Evolutionary conservation across 2,329 filamentous ascomycete genomes (phyloP), one percentile per base, ranked within the genome.

Genomic region (Exophiala xenobiotica): DNA sequence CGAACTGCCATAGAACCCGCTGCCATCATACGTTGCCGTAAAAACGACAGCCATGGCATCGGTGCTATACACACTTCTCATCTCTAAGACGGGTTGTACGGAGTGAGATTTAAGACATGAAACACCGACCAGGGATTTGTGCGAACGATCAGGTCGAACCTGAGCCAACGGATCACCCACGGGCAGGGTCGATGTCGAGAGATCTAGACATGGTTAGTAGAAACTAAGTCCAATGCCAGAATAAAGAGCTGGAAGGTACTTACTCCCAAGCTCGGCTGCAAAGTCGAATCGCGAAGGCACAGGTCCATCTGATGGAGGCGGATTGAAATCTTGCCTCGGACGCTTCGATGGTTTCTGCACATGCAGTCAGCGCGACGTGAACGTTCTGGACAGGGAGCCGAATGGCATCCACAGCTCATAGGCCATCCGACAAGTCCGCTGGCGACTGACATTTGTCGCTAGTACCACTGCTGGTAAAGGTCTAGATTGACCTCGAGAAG

Each of bases 1-100:
- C 4, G 42, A 45, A 31, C 24, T 31, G n/a, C 42, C 42, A 31
- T 45, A 45, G 22, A 45, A 19, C 7, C 37, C 42, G n/a, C 22
- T 29, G 26, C 16, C 24, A 18, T 45, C 24, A 8, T 31, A 19
- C 9, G 3, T 12, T 19, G 42, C 16, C 23, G 16, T 29, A 8
- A 19, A 27, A 6, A 45, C 24, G 6, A 31, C 27, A 3, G 42
- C 42, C 42, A 45, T 29, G n/a, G 23, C 42, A 45, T 45, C 42
- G 4, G 27, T 43, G 24, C 24, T 29, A n/a, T 29, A 29, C 26
- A 29, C 26, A 29, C 26, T 29, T n/a, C 26, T 29, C 26, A 29
- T 29, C 26, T 29, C 26, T n/a, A n/a, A 29, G 26, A 29, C 26
- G 26, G n/a, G n/a, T 29, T 29, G 8, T 29, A n/a, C 26, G 26